Percentiles rank a stretch among this genome's conserved stretches.
These are phyloP conservation scores for Drechslerella coelobrocha DNA, from an alignment of 2,329 filamentous ascomycete species.

Conservation along the genomic window DNA sequence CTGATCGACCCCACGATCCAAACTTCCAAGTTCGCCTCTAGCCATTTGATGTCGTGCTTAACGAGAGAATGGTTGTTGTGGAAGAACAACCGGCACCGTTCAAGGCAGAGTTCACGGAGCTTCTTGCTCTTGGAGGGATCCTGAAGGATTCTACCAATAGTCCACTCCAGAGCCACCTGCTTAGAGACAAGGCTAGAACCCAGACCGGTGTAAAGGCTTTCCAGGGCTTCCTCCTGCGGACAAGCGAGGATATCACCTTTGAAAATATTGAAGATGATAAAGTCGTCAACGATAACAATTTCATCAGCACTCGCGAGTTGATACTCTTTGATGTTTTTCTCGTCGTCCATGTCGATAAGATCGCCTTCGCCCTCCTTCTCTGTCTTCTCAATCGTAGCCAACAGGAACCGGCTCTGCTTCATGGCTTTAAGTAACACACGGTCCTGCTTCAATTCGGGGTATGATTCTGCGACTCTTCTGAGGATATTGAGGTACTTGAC, in stretches of 20 bases:
- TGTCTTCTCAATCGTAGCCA: conserved; percentile 76
- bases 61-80: conserved; percentile 81
- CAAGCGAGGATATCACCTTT: conserved; percentile 82
- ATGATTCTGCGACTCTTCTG: conserved; percentile 77
- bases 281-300: conserved; percentile 84
- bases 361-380: conserved; percentile 57
- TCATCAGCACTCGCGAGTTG: conserved; percentile 74
- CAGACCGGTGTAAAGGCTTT: conserved; percentile 79
- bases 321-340: conserved; percentile 75
- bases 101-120: conserved; percentile 80
- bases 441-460: conserved; percentile 74
- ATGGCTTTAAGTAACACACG: conserved; percentile 78
- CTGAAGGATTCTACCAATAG: conserved; percentile 66
- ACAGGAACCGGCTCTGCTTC: conserved; percentile 75
- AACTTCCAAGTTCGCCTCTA: conserved; percentile 83
- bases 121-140: conserved; percentile 73
- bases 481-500: conserved; percentile 85
- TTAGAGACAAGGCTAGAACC: conserved; percentile 78
- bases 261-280: conserved; percentile 86
- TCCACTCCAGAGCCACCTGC: conserved; percentile 64
- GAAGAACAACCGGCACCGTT: conserved; percentile 87
- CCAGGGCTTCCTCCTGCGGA: conserved; percentile 85
- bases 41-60: conserved; percentile 85
- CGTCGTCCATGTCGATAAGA: conserved; percentile 67
- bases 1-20: conserved; percentile 79